Conservation (phyloP, 495 filamentous ascomycete genomes). For the Daldinia concentrica region DNA sequence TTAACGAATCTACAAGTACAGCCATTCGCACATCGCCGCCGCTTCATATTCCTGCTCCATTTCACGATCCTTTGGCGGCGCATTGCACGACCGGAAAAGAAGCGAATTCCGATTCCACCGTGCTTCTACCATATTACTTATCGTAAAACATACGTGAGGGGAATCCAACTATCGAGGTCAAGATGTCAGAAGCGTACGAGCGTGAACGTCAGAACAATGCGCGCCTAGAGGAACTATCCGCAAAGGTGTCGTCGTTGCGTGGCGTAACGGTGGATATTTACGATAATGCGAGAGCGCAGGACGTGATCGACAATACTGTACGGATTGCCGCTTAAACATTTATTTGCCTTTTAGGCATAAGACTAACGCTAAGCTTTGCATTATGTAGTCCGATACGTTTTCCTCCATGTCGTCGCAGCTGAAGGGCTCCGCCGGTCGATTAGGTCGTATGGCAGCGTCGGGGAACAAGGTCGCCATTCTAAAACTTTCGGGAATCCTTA, state of each 20-base stretch:
- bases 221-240: constrained; percentile 87
- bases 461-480: constrained; percentile 92
- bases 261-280: constrained; percentile 99
- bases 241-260: constrained; percentile 90
- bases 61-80: neutral
- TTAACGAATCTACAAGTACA: constrained; percentile 3
- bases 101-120: neutral
- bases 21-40: constrained; percentile 2
- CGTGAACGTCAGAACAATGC: constrained; percentile 96
- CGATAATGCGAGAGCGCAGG: constrained; percentile 87
- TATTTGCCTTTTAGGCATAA: neutral
- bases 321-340: constrained; percentile 37
- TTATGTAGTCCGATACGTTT: constrained; percentile 63
- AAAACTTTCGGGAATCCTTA: constrained; percentile 85
- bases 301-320: constrained; percentile 87
- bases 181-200: constrained; percentile 95
- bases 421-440: constrained; percentile 84
- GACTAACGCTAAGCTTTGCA: neutral
- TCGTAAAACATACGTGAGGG: neutral
- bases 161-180: constrained; percentile 13
- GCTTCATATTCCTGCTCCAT: neutral
- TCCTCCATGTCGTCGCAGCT: constrained; percentile 69
- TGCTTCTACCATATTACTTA: neutral
- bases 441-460: constrained; percentile 89
- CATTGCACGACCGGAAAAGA: constrained; percentile 10